Evolutionary conservation across 208 protist species (phyloP), one percentile per base, ranked within the genome.

Genomic region (Leishmania amazonensis): DNA sequence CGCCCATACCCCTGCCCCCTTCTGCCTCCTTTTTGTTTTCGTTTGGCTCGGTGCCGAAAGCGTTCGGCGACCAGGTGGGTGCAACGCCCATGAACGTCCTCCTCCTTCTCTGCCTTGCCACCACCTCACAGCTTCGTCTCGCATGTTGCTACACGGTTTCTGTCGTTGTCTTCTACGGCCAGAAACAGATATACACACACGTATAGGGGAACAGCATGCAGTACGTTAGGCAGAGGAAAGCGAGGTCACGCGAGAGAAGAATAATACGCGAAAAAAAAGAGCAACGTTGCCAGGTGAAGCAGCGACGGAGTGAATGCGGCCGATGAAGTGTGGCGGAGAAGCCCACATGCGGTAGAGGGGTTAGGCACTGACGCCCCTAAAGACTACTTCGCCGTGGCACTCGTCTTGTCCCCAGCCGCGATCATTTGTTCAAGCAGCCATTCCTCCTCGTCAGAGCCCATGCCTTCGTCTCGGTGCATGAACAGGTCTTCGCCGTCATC

Each of bases 401-500:
- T 53, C 3, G 40, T n/a, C 47, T 68, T 51, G 3, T 62, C 78
- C 1, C 45, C 57, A 17, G 81, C 47, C 19, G 17, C 53, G 84
- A 97, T 86, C 92, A 97, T 96, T 85, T 97, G 94, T 76, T 97
- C 80, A 54, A 97, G 79, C 5, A 97, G 75, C 92, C 94, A 97
- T 73, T 83, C 94, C 83, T 97, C 92, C 82, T 97, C 92, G 40
- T 96, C 94, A 7, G 85, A 62, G 9, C 85, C 77, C 80, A 97
- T 90, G 45, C 77, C 89, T 0, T 93, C 88, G 49, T 95, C 94
- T 45, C 89, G 85, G 76, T 93, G 84, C 21, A 90, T 51, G 75
- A 95, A 95, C 8, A 91, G 38, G n/a, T 83, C 67, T 21, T 86
- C 85, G 17, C 85, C 86, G 2, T 87, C 85, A 9, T 78, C 83